Base-by-base conservation (phyloP, 1,139 yeast species). In the Yamadazyma kanchanaburiensis region DNA sequence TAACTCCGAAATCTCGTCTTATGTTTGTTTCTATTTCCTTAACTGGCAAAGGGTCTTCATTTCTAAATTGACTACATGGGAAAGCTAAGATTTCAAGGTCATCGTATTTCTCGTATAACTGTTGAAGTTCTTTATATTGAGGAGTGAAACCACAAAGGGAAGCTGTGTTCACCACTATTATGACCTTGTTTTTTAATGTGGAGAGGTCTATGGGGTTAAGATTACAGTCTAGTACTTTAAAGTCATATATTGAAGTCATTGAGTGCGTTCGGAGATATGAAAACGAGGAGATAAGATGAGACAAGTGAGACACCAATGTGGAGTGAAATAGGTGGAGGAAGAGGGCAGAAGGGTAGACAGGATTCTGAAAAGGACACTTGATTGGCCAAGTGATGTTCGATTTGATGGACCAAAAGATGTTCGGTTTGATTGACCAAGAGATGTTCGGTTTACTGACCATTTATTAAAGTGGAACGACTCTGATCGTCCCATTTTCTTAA, bases 1-100 rank as follows among this genome's bases (percentile, higher is more conserved):
- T 49, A 2, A 64, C 69, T 33, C 89, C 88, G 52, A 75, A 91
- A 53, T 77, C 77, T 35, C 69, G 45, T 34, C 76, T 70, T 49
- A 94, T 83, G 55, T 78, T 78, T 27, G 61, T 51, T 18, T 74
- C 75, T 37, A 88, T 82, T 46, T 82, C 79, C 31, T 68, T 73
- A 28, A 77, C 80, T 6, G 75, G 54, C 7, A 81, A 81, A 7
- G 96, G 96, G 54, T 91, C 97, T 60, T 91, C 96, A 42, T 72
- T 73, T 25, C 86, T 91, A 38, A 68, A 68, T 38, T 67, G 74
- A 39, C 64, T 64, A 37, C 71, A 62, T 0, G 74, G 74, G 40
- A 66, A 65, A 4, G 62, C 74, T 24, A 68, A 30, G 0, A 68
- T 51, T 27, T 48, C 59, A 15, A 68, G 45, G 4, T 39, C 35